Evolutionary conservation across 768 basidiomycete genomes (phyloP), one percentile per base, ranked within the genome.

Genomic region (Inosperma sp.): DNA sequence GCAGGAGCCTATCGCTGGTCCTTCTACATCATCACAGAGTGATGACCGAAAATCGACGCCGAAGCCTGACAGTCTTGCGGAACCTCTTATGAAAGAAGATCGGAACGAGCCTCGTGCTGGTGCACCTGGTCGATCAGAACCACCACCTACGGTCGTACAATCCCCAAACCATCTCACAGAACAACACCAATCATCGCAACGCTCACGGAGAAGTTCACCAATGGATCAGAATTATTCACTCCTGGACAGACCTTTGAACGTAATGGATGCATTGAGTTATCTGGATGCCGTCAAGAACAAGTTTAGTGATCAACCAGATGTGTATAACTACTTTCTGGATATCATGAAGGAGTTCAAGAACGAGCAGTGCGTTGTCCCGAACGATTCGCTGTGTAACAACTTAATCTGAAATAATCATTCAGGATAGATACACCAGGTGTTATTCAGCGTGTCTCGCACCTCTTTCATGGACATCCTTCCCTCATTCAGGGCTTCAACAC

Each of bases 281-380:
- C 80, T 96, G 54, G 93, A 96, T 64, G 88, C 87, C 22, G 93
- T 96, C 70, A 96, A 96, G 72, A 72, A 79, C 25, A 87, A 93
- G 73, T 96, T 96, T 65, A 79, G 82, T 49, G 87, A 93, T 66
- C 84, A 89, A 65, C 92, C 93, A n/a, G 88, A 92, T 62, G 91
- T 94, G 34, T 96, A 96, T 69, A 95, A 96, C 69, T 80, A 86
- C 56, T 93, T 93, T 60, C 71, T 94, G 67, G 92, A 95, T 65
- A 94, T 96, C 63, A 96, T 96, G 96, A 97, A 97, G 73, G 93
- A 98, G 68, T 99, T 99, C 71, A 98, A 99, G 72, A 90, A 90
- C 60, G 91, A 95, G 64, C 72, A 76, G 89, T 89, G 61, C 62
- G 86, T 78, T 19, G 25, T 40, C 23, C 26, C 23, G 8, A 21